Percentiles rank a stretch among this genome's conserved stretches.
phyloP scores from a whole-genome alignment of 2,329 filamentous ascomycete genomes.

The Rhynchosporium agropyri region DNA sequence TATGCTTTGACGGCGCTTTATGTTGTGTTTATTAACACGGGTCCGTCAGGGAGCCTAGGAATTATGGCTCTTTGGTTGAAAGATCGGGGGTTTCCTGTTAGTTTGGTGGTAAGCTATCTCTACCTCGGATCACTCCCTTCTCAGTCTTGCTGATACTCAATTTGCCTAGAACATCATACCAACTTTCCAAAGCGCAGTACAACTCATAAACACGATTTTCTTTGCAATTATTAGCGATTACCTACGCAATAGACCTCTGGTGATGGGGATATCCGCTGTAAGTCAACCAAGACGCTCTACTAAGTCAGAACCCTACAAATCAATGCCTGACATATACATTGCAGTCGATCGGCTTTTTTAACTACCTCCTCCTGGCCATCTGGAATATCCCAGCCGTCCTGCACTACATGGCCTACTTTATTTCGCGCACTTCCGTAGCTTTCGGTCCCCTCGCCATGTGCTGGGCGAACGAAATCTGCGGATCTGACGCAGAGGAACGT shows the following conservation, averaged over 20 bases:
- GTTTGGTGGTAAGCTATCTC: not conserved
- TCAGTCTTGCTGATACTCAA: not conserved
- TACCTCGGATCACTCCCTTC: not conserved
- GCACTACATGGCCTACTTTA: constrained; percentile 44
- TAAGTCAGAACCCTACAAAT: too few relatives aligned
- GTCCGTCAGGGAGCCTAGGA: constrained; percentile 43
- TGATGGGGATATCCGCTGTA: constrained; percentile 43
- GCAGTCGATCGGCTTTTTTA: constrained; percentile 43
- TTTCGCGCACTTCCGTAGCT: constrained; percentile 40
- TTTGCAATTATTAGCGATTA: constrained; percentile 59
- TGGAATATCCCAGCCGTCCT: constrained; percentile 39
- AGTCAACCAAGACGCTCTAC: not conserved
- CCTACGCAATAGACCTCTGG: constrained; percentile 39
- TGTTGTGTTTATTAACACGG: constrained; percentile 44
- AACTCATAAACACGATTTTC: constrained; percentile 54
- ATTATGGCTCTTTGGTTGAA: constrained; percentile 48
- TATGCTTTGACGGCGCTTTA: constrained; percentile 45
- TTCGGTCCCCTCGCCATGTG: constrained; percentile 51
- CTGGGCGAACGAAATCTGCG: constrained; percentile 53
- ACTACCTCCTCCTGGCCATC: constrained; percentile 44
- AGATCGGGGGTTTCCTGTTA: constrained; percentile 47
- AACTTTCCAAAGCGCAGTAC: constrained; percentile 52
- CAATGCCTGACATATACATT: not conserved
- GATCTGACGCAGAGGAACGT: constrained; percentile 51
- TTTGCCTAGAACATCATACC: constrained; percentile 49